phyloP scores from a whole-genome alignment of 2,329 filamentous ascomycete species.

The Orbilia brochopaga region DNA sequence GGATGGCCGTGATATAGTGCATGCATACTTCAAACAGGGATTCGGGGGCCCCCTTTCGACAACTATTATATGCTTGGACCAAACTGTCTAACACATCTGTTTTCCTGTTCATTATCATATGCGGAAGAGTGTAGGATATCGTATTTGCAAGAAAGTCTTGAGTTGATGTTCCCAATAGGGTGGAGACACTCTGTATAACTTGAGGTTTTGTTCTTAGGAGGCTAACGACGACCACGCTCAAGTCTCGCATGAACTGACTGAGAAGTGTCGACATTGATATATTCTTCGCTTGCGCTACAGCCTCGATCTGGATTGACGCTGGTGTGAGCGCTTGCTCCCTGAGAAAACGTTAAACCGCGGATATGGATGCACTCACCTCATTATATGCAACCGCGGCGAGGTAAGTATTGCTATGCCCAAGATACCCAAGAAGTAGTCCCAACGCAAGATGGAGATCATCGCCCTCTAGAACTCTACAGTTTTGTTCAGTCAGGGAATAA shows the following conservation, averaged over 20 bases:
- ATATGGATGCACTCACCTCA: constrained; percentile 65
- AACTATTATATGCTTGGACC: constrained; percentile 69
- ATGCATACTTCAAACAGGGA: constrained; percentile 43
- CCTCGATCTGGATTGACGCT: constrained; percentile 65
- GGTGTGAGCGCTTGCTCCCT: not conserved
- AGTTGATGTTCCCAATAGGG: constrained; percentile 77
- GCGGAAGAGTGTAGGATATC: constrained; percentile 82
- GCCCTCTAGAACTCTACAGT: constrained; percentile 70
- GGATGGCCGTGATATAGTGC: constrained; percentile 57
- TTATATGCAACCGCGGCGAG: constrained; percentile 81
- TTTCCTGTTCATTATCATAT: constrained; percentile 79
- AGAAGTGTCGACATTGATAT: constrained; percentile 73
- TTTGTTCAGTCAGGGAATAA: not conserved
- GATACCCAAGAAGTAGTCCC: constrained; percentile 80
- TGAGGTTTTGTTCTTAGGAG: constrained; percentile 82
- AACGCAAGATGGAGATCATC: constrained; percentile 86
- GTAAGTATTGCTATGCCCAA: constrained; percentile 81
- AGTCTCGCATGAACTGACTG: constrained; percentile 83
- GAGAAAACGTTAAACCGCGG: not conserved
- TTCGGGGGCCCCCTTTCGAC: constrained; percentile 61
- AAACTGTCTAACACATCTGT: constrained; percentile 80
- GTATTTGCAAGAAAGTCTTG: constrained; percentile 75
- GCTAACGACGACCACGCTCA: constrained; percentile 82
- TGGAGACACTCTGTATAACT: constrained; percentile 78
- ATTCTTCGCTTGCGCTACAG: constrained; percentile 70